A percentile compares a stretch with the other conserved stretches of the same genome.
phyloP scores from a whole-genome alignment of 1,284 basidiomycete species.

The Polyporus tsugae region DNA sequence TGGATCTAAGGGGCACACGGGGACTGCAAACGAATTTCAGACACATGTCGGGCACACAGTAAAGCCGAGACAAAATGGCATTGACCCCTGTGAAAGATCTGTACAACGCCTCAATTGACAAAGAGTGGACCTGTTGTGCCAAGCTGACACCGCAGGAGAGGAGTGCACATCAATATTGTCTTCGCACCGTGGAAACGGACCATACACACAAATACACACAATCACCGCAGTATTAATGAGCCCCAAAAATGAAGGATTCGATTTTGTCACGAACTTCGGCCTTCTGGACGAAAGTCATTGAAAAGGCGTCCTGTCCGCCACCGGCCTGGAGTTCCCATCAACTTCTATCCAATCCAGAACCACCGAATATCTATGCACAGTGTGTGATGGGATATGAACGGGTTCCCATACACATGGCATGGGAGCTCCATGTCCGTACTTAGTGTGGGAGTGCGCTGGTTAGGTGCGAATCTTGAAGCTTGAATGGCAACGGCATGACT shows the following conservation, averaged over 20 bases:
- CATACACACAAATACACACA: too few species aligned
- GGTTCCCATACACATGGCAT: neutral
- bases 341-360: neutral
- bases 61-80: neutral
- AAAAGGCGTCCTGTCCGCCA: too few species aligned
- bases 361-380: neutral
- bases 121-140: neutral
- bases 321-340: neutral
- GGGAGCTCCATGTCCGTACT: neutral
- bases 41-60: neutral
- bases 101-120: too few species aligned
- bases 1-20: neutral
- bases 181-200: too few species aligned
- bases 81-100: too few species aligned
- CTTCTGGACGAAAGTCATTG: too few species aligned
- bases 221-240: too few species aligned
- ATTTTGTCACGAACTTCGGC: too few species aligned
- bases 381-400: neutral
- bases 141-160: too few species aligned
- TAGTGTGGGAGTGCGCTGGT: neutral
- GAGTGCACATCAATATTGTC: too few species aligned
- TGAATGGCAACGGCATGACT: neutral
- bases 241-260: too few species aligned
- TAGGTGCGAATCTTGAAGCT: neutral
- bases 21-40: neutral